Conservation (phyloP, 2,329 filamentous ascomycete species). For the Elsinoe necatrix region DNA sequence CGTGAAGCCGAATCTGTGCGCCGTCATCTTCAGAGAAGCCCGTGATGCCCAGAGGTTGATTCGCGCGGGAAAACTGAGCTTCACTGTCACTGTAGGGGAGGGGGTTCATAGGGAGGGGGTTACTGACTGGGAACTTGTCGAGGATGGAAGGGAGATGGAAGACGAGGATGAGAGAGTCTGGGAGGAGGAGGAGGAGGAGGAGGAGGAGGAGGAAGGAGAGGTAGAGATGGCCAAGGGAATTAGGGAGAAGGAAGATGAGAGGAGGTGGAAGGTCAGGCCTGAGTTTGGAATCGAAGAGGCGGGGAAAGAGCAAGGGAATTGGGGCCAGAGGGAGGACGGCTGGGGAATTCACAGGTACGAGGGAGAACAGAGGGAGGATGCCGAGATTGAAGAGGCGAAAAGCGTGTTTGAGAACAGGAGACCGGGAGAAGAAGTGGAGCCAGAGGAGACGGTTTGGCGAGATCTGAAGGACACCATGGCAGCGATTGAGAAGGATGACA, state of each 20-base stretch:
- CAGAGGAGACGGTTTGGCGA: not conserved
- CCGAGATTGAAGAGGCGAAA: not conserved
- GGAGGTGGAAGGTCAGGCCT: not conserved
- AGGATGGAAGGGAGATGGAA: constrained; percentile 16
- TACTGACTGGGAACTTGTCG: constrained; percentile 16
- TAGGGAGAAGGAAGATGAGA: not conserved
- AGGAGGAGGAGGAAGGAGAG: constrained; percentile 1
- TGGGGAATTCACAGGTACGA: not conserved
- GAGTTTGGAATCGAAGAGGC: not conserved
- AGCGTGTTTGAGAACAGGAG: not conserved
- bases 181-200: not conserved
- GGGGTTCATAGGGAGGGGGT: constrained; percentile 17
- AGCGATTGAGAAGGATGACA: not conserved
- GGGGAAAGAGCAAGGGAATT: not conserved
- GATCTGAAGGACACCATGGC: not conserved
- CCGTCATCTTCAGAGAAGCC: constrained; percentile 40
- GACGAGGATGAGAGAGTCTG: not conserved
- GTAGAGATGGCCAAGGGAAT: not conserved
- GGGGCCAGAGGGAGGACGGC: not conserved
- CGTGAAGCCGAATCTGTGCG: constrained; percentile 34
- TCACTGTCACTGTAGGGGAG: constrained; percentile 34
- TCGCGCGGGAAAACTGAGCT: constrained; percentile 39
- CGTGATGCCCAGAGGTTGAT: constrained; percentile 35
- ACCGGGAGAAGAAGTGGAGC: not conserved
- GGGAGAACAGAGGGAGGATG: not conserved